Base-by-base conservation (phyloP, 164 flowering plant species). In the Aristolochia contorta region DNA sequence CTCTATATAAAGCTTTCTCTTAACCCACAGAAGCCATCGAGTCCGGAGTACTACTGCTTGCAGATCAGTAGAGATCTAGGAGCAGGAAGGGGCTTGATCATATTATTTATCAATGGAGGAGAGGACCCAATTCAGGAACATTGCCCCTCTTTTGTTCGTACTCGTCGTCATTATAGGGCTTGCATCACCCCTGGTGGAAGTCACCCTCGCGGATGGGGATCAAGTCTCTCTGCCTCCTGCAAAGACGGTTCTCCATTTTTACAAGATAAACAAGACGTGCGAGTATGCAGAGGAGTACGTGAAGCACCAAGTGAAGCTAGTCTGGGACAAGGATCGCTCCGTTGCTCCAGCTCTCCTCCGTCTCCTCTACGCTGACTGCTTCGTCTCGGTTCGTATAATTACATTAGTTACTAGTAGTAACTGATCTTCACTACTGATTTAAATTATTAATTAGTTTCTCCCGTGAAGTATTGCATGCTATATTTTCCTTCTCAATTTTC, bases 361-460 rank as follows among this genome's bases (percentile, higher is more conserved):
- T n/a, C 65, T 88, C 72, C 77, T 85, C 65, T 84, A 84, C 62
- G 70, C 89, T 0, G 96, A 88, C 45, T 88, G 96, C 71, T 74
- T 88, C 56, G 79, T 79, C 12, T 79, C 66, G 59, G 89, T 87
- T 77, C 1, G 5, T 27, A 27, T 15, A 32, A 15, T 7, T 47
- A 2, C 58, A 25, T 15, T 32, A 56, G 12, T 12, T n/a, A n/a
- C n/a, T n/a, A n/a, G n/a, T n/a, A n/a, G n/a, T n/a, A n/a, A n/a
- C n/a, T n/a, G n/a, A n/a, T n/a, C n/a, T n/a, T n/a, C n/a, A n/a
- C n/a, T n/a, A n/a, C n/a, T n/a, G n/a, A n/a, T n/a, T n/a, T n/a
- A n/a, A n/a, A n/a, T n/a, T n/a, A n/a, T n/a, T n/a, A n/a, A n/a
- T n/a, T n/a, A n/a, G n/a, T n/a, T n/a, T n/a, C n/a, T n/a, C n/a